phyloP scores from a whole-genome alignment of 768 basidiomycete genomes.

The Lyophyllum semitale region DNA sequence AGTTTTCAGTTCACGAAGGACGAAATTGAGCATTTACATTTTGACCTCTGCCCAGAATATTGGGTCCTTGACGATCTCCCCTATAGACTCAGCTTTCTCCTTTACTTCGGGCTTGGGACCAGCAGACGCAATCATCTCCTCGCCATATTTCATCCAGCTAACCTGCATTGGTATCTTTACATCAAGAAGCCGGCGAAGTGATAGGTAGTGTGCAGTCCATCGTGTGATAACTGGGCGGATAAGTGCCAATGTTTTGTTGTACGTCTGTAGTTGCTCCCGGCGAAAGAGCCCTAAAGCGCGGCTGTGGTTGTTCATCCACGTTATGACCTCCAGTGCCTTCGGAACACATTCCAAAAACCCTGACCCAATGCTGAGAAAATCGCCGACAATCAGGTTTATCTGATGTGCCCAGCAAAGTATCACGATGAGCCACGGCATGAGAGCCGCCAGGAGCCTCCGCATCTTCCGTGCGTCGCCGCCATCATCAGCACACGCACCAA shows the following conservation, averaged over 20 bases:
- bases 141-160: slow-evolving; percentile 8
- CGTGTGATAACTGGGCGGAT: slow-evolving; percentile 33
- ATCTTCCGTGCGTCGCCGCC: slow-evolving; percentile 5
- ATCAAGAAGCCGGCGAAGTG: slow-evolving; percentile 25
- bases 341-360: slow-evolving; percentile 18
- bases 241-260: slow-evolving; percentile 19
- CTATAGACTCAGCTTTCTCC: slow-evolving; percentile 22
- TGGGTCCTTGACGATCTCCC: slow-evolving; percentile 13
- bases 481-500: too few relatives aligned
- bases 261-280: slow-evolving; percentile 22
- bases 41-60: slow-evolving; percentile 25
- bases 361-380: slow-evolving; percentile 24
- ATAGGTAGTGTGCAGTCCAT: slow-evolving; percentile 34
- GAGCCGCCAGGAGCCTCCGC: slow-evolving; percentile 11
- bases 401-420: slow-evolving; percentile 30
- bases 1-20: too few relatives aligned
- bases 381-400: slow-evolving; percentile 36
- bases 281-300: slow-evolving; percentile 26
- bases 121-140: slow-evolving; percentile 8
- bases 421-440: slow-evolving; percentile 13
- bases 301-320: slow-evolving; percentile 37
- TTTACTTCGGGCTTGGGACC: slow-evolving; percentile 11
- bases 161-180: slow-evolving; percentile 16
- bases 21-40: slow-evolving; percentile 13
- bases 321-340: slow-evolving; percentile 20